A percentile compares a stretch with the other conserved stretches of the same genome.
Conservation (phyloP, 208 protist genomes). For the Acanthamoeba rhysodes region DNA sequence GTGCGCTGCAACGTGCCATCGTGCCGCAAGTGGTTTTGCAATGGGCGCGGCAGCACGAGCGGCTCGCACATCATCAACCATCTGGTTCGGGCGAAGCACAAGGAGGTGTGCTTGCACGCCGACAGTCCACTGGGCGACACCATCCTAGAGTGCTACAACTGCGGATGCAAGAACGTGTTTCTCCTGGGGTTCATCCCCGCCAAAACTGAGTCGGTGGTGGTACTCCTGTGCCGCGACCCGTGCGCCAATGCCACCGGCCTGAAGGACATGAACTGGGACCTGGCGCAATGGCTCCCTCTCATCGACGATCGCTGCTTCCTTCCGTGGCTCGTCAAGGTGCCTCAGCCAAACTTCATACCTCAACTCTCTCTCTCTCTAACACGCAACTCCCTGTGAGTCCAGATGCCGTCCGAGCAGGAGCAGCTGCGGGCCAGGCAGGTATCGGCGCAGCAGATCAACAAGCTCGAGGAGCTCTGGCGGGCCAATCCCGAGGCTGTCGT, state of each 20-base stretch:
- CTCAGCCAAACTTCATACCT: no score
- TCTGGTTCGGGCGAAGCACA: constrained; percentile 92
- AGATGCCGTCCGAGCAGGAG: constrained; percentile 87
- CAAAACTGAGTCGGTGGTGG: constrained; percentile 95
- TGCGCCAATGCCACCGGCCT: constrained; percentile 83
- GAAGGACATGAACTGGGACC: constrained; percentile 93
- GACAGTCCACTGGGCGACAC: constrained; percentile 94
- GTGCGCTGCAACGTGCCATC: constrained; percentile 90
- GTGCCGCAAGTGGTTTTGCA: constrained; percentile 96
- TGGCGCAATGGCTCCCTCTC: constrained; percentile 94
- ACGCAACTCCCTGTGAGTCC: neutral
- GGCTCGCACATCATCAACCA: constrained; percentile 95
- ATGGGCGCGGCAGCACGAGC: constrained; percentile 88
- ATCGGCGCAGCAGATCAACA: constrained; percentile 91
- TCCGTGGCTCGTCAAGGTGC: constrained; percentile 94
- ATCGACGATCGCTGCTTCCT: constrained; percentile 95
- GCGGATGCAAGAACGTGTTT: constrained; percentile 94
- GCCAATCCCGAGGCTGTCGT: constrained; percentile 88
- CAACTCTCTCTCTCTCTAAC: neutral
- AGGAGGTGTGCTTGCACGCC: constrained; percentile 90
- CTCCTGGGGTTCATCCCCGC: constrained; percentile 96
- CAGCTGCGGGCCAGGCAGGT: constrained; percentile 89
- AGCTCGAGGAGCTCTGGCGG: constrained; percentile 96
- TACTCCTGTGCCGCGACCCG: constrained; percentile 94
- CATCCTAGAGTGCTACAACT: constrained; percentile 96